Base-by-base conservation (phyloP, 495 filamentous ascomycete genomes). In the Ramalina intermedia region DNA sequence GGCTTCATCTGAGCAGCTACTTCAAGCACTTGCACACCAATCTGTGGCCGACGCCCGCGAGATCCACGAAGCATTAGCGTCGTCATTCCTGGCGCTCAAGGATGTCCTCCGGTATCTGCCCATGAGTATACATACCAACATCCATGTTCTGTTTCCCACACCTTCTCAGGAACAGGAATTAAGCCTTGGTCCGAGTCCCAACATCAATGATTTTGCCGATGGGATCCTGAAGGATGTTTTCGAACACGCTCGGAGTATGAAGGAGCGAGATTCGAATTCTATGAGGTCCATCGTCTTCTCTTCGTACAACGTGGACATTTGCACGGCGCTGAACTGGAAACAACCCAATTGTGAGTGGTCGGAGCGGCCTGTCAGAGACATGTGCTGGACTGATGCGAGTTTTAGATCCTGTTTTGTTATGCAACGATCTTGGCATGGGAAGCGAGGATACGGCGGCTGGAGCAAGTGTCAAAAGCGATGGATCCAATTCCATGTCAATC, bases 321-420 rank as follows among this genome's bases (percentile, higher is more conserved):
- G 91, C 63, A 88, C 84, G 35, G 87, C 89, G 4, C 58, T 98
- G 46, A 96, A 96, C 62, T 98, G 93, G 93, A 98, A 98, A 64
- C 91, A 98, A 62, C 91, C 91, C 11, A 98, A 96, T 55, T 98
- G 82, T 86, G 64, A 68, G 78, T 64, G 11, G n/a, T 26, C n/a
- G 38, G n/a, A 29, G 36, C 41, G 45, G 24, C 49, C 43, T 33
- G 8, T 33, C 29, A 9, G 12, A 33, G 29, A 33, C 29, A 13
- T 24, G 8, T 13, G 7, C 8, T 7, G 29, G 29, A 33, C 44
- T 47, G 27, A 43, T 44, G 24, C 14, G 16, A 1, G 11, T 1
- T 27, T 20, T 48, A 86, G 82, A 94, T 58, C 93, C 91, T 0
- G 87, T 96, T 1, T 82, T 98, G 49, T 74, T 95, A 42, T 94